These are phyloP conservation scores for Penicillium rolfsii DNA, from an alignment of 2,329 filamentous ascomycete genomes.

Conservation along the genomic window DNA sequence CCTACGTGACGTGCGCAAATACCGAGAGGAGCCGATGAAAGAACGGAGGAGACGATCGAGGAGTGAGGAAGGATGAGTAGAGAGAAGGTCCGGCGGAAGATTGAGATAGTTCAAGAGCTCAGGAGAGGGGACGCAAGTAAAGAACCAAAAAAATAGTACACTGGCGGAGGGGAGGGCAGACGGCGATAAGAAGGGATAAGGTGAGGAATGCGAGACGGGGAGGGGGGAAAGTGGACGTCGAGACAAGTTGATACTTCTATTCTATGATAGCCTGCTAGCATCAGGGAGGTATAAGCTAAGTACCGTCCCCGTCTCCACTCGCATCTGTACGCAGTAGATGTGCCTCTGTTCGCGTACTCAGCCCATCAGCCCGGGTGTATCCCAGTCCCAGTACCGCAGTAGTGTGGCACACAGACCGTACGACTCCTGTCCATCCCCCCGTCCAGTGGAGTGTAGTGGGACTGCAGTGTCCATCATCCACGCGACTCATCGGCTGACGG, in stretches of 20 bases:
- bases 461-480: not conserved
- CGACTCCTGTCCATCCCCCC: not conserved
- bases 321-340: not conserved
- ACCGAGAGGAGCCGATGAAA: slow-evolving; percentile 8
- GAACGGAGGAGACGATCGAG: not conserved
- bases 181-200: slow-evolving; percentile 9
- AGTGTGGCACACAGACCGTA: slow-evolving; percentile 20
- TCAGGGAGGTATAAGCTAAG: not conserved
- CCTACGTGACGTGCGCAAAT: slow-evolving; percentile 12
- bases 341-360: not conserved
- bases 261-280: not conserved
- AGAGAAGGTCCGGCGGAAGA: not conserved
- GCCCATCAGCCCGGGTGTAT: not conserved
- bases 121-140: not conserved
- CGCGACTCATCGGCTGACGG: slow-evolving; percentile 21
- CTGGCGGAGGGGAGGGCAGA: not conserved
- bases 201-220: not conserved
- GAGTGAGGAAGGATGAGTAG: not conserved
- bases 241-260: not conserved
- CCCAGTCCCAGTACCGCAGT: no score
- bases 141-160: no score
- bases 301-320: not conserved
- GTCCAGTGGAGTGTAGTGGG: no score
- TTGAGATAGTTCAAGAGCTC: not conserved
- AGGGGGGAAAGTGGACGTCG: not conserved